A percentile compares a stretch with the other conserved stretches of the same genome.
Conservation (phyloP, 106 monocot genomes). For the Allium cepa region DNA sequence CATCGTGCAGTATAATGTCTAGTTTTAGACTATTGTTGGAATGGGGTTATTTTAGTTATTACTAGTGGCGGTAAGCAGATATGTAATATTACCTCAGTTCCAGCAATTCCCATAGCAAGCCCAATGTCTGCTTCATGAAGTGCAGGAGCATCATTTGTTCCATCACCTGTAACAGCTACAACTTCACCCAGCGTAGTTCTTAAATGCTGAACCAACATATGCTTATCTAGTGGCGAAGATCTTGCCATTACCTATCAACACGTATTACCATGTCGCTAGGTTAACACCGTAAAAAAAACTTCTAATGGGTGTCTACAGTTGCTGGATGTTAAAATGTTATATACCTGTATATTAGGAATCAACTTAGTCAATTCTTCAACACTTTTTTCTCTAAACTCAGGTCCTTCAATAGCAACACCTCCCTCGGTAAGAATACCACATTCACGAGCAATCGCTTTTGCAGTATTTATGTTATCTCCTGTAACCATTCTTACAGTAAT, state of each 20-base stretch:
- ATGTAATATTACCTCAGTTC: slow-evolving; percentile 44
- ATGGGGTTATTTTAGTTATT: no score
- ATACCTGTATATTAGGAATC: slow-evolving; percentile 39
- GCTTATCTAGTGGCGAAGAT: slow-evolving; percentile 50
- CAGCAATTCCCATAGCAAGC: slow-evolving; percentile 56
- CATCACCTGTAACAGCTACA: slow-evolving; percentile 68
- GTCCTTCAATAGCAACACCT: slow-evolving; percentile 39
- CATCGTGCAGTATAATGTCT: no score
- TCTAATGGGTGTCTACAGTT: no score
- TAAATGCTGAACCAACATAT: slow-evolving; percentile 35
- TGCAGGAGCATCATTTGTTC: slow-evolving; percentile 56
- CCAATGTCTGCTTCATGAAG: slow-evolving; percentile 52
- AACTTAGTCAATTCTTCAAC: slow-evolving; percentile 26
- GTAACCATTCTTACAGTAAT: slow-evolving; percentile 43
- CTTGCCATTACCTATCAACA: slow-evolving; percentile 38
- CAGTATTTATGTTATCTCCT: slow-evolving; percentile 38
- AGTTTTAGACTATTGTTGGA: no score
- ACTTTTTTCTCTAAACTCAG: slow-evolving; percentile 34
- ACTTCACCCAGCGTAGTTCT: slow-evolving; percentile 38
- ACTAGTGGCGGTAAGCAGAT: no score
- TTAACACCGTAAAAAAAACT: no score
- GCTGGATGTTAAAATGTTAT: not conserved
- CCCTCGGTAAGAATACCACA: slow-evolving; percentile 38
- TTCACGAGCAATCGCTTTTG: slow-evolving; percentile 41
- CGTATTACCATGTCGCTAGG: no score